Evolutionary conservation across 225 moss, liverwort and hornwort species (phyloP).

Genomic region (Bryoerythrophyllum caledonicum): DNA sequence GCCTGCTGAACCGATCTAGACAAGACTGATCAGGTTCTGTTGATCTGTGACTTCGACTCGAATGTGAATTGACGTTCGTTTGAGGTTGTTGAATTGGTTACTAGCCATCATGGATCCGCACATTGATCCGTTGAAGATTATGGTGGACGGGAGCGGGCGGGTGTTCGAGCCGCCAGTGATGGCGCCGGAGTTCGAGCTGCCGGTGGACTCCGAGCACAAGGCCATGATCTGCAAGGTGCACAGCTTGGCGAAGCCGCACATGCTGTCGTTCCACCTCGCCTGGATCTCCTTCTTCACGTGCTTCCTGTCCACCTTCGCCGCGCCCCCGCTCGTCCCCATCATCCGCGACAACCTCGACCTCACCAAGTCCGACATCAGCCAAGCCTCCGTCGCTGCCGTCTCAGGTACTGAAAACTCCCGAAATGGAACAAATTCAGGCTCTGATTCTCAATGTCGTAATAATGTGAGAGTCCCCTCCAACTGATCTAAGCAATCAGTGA

Average conservation of each 20-base stretch:
- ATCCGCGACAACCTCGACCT: slow-evolving; percentile 73
- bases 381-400: slow-evolving; percentile 70
- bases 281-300: slow-evolving; percentile 82
- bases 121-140: slow-evolving; percentile 4
- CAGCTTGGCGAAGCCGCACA: slow-evolving; percentile 60
- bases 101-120: slow-evolving; percentile 1
- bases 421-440: no score
- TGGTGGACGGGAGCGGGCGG: slow-evolving; percentile 12
- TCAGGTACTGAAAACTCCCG: slow-evolving; percentile 25
- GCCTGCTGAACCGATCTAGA: not conserved
- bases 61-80: not conserved
- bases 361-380: slow-evolving; percentile 60
- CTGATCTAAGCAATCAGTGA: no score
- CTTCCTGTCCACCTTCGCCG: slow-evolving; percentile 79
- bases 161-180: slow-evolving; percentile 6
- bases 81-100: not conserved
- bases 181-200: slow-evolving; percentile 50
- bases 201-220: slow-evolving; percentile 90
- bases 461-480: no score
- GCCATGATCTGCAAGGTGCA: slow-evolving; percentile 52
- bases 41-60: no score
- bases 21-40: not conserved
- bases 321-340: slow-evolving; percentile 80
- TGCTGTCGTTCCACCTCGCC: slow-evolving; percentile 74
- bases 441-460: no score